These are phyloP conservation scores for Venturia asperata DNA, from an alignment of 2,329 filamentous ascomycete genomes.

Conservation along the genomic window DNA sequence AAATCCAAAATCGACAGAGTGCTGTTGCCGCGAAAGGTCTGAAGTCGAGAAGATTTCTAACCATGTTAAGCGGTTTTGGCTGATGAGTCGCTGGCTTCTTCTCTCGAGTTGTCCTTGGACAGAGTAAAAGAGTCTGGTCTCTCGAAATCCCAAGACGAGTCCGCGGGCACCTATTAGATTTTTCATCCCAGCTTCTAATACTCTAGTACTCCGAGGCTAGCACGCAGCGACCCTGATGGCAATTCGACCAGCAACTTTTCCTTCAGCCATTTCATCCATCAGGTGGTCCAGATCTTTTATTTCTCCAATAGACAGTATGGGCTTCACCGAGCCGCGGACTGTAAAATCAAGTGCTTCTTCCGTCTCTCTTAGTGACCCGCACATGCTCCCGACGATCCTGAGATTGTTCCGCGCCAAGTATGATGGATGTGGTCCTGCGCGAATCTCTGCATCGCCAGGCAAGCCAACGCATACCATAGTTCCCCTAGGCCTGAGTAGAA, in stretches of 20 bases:
- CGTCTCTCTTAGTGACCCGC: conserved; percentile 83
- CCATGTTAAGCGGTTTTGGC: no score
- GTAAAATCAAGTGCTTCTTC: conserved; percentile 89
- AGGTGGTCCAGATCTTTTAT: conserved; percentile 13
- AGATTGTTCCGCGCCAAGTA: conserved; percentile 90
- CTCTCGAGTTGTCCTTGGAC: no score
- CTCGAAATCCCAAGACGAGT: no score
- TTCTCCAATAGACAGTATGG: conserved; percentile 8
- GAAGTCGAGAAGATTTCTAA: no score
- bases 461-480: conserved; percentile 84
- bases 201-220: no score
- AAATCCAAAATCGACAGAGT: no score
- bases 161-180: no score
- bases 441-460: conserved; percentile 70
- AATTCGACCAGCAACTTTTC: conserved; percentile 10
- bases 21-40: no score
- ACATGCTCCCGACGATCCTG: conserved; percentile 84
- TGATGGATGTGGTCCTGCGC: conserved; percentile 58
- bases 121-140: no score
- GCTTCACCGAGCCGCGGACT: conserved; percentile 70
- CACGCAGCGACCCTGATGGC: conserved; percentile 11
- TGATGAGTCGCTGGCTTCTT: no score
- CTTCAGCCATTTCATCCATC: conserved; percentile 9
- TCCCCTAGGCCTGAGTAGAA: conserved; percentile 62
- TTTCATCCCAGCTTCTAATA: no score